Percentiles rank a stretch among this genome's conserved stretches.
phyloP scores from a whole-genome alignment of 495 filamentous ascomycete genomes.

The Chaetomium tenue region DNA sequence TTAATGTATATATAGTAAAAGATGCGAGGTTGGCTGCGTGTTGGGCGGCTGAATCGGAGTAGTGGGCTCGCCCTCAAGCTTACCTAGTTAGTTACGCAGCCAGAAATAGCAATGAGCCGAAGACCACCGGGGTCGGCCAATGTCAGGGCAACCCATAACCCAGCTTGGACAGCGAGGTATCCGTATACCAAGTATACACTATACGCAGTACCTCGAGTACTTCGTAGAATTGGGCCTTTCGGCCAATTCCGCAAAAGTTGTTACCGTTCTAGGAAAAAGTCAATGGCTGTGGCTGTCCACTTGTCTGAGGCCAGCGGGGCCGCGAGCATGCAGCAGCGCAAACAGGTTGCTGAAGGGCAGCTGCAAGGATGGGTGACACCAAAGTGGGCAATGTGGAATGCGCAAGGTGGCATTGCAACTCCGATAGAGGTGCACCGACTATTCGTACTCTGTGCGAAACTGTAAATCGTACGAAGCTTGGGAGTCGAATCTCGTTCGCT shows the following conservation, averaged over 20 bases:
- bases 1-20: not conserved
- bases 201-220: too few species aligned
- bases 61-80: not conserved
- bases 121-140: not conserved
- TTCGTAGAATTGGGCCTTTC: too few species aligned
- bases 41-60: not conserved
- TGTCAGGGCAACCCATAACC: too few species aligned
- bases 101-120: slow-evolving; percentile 2
- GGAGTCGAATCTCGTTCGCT: too few species aligned
- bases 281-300: not conserved
- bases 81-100: too few species aligned
- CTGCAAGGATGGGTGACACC: slow-evolving; percentile 11
- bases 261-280: not conserved
- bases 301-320: slow-evolving; percentile 5
- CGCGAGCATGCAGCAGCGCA: not conserved
- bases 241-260: not conserved
- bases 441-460: not conserved
- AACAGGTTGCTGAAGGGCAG: slow-evolving; percentile 11
- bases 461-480: not conserved
- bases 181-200: too few species aligned
- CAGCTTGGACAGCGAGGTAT: too few species aligned
- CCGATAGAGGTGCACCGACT: not conserved
- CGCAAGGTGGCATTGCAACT: not conserved
- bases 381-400: slow-evolving; percentile 3
- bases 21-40: not conserved